phyloP scores from a whole-genome alignment of 306 rosid species.

The Hippophae tibetana region DNA sequence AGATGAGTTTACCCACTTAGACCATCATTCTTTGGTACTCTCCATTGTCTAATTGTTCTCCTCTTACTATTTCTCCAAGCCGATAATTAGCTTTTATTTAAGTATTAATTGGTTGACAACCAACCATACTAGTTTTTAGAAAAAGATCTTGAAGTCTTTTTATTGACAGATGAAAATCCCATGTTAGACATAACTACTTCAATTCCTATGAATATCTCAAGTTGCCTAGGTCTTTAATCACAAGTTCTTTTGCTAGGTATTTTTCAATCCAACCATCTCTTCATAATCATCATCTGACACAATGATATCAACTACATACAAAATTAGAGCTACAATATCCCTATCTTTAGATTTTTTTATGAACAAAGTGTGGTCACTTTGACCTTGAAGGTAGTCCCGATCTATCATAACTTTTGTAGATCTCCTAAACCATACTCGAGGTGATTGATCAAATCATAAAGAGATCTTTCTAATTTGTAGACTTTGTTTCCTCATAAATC shows the following conservation, averaged over 20 bases:
- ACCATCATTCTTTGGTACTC: background rate
- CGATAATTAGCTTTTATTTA: background rate
- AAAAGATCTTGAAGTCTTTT: background rate
- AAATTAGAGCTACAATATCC: background rate
- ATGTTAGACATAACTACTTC: background rate
- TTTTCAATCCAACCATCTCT: background rate
- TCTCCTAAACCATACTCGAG: conserved; percentile 1
- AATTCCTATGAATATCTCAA: background rate
- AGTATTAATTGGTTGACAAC: background rate
- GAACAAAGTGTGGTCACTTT: conserved; percentile 5
- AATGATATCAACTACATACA: conserved; percentile 3
- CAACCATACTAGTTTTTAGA: background rate
- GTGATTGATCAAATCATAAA: background rate
- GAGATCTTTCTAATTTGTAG: background rate
- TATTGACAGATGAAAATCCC: background rate
- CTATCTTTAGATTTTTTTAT: background rate
- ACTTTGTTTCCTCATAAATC: too few relatives aligned
- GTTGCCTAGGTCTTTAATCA: background rate
- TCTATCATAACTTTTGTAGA: background rate
- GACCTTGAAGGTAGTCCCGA: background rate
- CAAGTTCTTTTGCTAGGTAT: background rate
- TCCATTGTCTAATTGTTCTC: background rate
- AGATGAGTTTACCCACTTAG: background rate
- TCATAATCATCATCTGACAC: background rate
- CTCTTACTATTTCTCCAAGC: background rate